Base-by-base conservation (phyloP, 176 grass and related monocot genomes). In the Tuctoria greenei region DNA sequence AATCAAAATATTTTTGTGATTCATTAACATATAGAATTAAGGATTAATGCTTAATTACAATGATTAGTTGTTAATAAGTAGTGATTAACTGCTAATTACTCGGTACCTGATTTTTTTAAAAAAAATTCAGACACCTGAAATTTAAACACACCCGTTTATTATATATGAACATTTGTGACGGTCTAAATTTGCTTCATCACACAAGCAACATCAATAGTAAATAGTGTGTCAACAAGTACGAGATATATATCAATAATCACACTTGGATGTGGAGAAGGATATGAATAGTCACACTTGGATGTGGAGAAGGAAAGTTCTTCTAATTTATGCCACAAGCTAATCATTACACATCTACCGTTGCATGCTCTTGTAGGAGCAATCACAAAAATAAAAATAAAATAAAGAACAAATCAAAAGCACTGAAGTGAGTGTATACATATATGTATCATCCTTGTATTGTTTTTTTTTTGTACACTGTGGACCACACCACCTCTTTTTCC, bases 381-480 rank as follows among this genome's bases (percentile, higher is more conserved):
- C 52, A 56, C 4, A 54, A 21, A 31, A 54, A 9, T 4, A 24
- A 4, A 3, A 4, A 81, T 55, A 72, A 31, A 64, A 17, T 59
- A 61, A 66, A 45, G 67, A 86, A 73, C 43, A 74, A 81, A 65
- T 65, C 16, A 4, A 72, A 82, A 71, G 37, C 61, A 64, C 46
- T 69, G 47, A 14, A 23, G 57, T 90, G 79, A 79, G 86, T 81
- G 59, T 77, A 76, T 20, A 39, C 3, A 31, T 64, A 59, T 67
- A 11, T 74, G 31, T 86, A n/a, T 69, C 31, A n/a, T 31, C 31
- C 39, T 58, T 58, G 0, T 79, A 40, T 70, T 74, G 66, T 81
- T 15, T 16, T 20, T 31, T 31, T 31, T 90, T 64, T 82, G 73
- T 89, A 89, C 75, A 90, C 64, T 40, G 26, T 75, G 69, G 62